Conservation (phyloP, 176 grass and related monocot genomes). For the Musa itinerans region DNA sequence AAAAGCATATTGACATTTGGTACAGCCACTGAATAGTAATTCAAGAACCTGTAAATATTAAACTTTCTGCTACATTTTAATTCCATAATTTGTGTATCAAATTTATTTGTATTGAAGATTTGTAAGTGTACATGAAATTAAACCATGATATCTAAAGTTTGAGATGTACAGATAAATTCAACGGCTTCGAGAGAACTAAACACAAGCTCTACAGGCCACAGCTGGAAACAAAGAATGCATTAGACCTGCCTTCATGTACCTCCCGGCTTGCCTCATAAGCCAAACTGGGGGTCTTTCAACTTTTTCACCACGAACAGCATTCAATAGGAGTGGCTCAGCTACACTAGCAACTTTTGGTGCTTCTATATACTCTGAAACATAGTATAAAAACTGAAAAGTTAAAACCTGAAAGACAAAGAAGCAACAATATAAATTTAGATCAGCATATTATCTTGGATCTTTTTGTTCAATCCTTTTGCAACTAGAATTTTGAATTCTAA, state of each 20-base stretch:
- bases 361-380: constrained; percentile 48
- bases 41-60: neutral
- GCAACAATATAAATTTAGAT: neutral
- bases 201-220: neutral
- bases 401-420: neutral
- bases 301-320: constrained; percentile 71
- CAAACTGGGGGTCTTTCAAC: constrained; percentile 90
- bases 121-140: neutral
- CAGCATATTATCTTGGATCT: too few species aligned
- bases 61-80: neutral
- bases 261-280: constrained; percentile 98
- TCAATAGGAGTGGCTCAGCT: constrained; percentile 75
- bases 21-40: neutral
- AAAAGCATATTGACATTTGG: too few species aligned
- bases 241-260: constrained; percentile 98
- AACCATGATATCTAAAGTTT: too few species aligned
- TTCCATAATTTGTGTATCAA: neutral
- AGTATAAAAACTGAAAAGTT: neutral
- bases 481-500: too few species aligned
- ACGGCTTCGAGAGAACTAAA: neutral
- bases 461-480: too few species aligned
- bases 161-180: neutral
- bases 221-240: neutral
- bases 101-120: neutral
- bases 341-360: constrained; percentile 31